phyloP scores from a whole-genome alignment of 345 rosid species.

The Salix koriyanagi region DNA sequence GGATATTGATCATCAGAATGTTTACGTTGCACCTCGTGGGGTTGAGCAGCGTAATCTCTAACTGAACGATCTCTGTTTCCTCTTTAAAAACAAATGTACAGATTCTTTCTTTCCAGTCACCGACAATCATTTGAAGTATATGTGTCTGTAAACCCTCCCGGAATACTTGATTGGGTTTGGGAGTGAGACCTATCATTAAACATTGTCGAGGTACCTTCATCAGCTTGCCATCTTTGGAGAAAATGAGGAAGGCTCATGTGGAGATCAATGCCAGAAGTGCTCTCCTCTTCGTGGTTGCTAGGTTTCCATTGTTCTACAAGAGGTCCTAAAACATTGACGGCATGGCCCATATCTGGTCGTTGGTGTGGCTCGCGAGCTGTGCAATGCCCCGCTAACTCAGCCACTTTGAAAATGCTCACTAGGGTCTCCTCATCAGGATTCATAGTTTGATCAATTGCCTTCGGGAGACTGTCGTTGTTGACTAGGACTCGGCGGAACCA shows the following conservation, averaged over 20 bases:
- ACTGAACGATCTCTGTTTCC: background rate
- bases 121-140: slow-evolving; percentile 58
- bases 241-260: slow-evolving; percentile 78
- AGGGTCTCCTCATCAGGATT: slow-evolving; percentile 60
- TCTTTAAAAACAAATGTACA: background rate
- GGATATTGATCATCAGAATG: background rate
- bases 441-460: slow-evolving; percentile 54
- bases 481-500: slow-evolving; percentile 70
- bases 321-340: slow-evolving; percentile 66
- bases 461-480: slow-evolving; percentile 62
- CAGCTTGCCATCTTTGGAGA: slow-evolving; percentile 71
- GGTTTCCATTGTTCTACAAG: slow-evolving; percentile 86
- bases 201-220: slow-evolving; percentile 65
- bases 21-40: background rate
- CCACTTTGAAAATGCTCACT: slow-evolving; percentile 56
- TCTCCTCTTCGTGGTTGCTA: slow-evolving; percentile 57
- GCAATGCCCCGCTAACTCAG: slow-evolving; percentile 88
- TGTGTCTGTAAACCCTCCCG: slow-evolving; percentile 54
- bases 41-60: background rate
- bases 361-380: slow-evolving; percentile 76
- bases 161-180: slow-evolving; percentile 59
- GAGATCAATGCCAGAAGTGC: slow-evolving; percentile 52
- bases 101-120: slow-evolving; percentile 5
- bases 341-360: slow-evolving; percentile 92
- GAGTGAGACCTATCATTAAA: slow-evolving; percentile 43